These are phyloP conservation scores for Hyphopichia fennica DNA, from an alignment of 1,139 yeast genomes.

Conservation along the genomic window DNA sequence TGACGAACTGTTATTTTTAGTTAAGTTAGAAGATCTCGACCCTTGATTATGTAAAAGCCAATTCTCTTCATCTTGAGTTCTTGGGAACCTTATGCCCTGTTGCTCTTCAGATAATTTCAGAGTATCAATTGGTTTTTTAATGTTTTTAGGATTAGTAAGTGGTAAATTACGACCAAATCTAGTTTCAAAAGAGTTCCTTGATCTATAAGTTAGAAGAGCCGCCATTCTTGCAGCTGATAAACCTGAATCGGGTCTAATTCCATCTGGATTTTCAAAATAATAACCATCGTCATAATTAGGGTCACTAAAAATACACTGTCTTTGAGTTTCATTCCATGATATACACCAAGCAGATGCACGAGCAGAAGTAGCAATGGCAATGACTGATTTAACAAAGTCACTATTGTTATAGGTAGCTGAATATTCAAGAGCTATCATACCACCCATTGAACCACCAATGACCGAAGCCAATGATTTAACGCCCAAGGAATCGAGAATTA, in stretches of 20 bases:
- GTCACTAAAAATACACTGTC: constrained; percentile 93
- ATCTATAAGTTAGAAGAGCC: constrained; percentile 87
- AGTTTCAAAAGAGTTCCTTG: constrained; percentile 86
- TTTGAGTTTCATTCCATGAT: constrained; percentile 97
- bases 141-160: constrained; percentile 12
- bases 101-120: constrained; percentile 20
- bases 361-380: constrained; percentile 92
- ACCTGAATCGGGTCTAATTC: constrained; percentile 73
- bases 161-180: constrained; percentile 85
- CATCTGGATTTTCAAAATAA: constrained; percentile 61
- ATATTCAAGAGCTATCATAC: constrained; percentile 94
- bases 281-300: constrained; percentile 92
- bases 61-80: constrained; percentile 45
- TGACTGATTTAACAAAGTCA: constrained; percentile 65
- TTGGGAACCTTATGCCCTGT: constrained; percentile 31
- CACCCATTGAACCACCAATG: constrained; percentile 98
- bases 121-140: constrained; percentile 6
- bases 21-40: constrained; percentile 18
- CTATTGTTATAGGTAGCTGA: constrained; percentile 65
- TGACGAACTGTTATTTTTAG: constrained; percentile 9
- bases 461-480: constrained; percentile 78
- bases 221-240: constrained; percentile 97
- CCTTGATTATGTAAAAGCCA: constrained; percentile 50
- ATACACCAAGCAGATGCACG: constrained; percentile 98
- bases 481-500: constrained; percentile 72